These are phyloP conservation scores for Salvia rosmarinus DNA, from an alignment of 257 asterid species.

Conservation along the genomic window DNA sequence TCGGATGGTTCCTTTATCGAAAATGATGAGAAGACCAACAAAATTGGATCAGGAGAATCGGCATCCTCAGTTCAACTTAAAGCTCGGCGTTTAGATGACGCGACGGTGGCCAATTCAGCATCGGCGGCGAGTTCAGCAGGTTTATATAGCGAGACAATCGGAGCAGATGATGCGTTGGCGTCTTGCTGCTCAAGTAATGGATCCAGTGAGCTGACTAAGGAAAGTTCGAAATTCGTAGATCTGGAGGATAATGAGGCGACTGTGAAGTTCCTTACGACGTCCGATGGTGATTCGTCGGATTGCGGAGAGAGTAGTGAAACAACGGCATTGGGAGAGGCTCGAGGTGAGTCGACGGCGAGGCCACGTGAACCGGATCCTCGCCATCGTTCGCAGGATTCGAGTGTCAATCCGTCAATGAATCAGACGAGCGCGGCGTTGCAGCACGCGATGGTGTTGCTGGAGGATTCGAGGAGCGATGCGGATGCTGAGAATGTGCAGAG, in stretches of 20 bases:
- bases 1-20: background rate
- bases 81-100: constrained; percentile 42
- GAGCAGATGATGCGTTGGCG: constrained; percentile 42
- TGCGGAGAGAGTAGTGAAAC: constrained; percentile 47
- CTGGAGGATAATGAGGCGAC: constrained; percentile 59
- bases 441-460: constrained; percentile 72
- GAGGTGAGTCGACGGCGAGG: constrained; percentile 45
- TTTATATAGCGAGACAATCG: constrained; percentile 38
- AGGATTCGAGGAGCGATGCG: constrained; percentile 38
- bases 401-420: constrained; percentile 43
- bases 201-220: constrained; percentile 42
- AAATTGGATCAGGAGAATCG: constrained; percentile 36
- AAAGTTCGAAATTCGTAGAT: constrained; percentile 49
- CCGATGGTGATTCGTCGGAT: constrained; percentile 41
- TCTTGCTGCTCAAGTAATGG: constrained; percentile 54
- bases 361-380: too few species aligned
- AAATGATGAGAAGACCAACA: constrained; percentile 23
- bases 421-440: constrained; percentile 61
- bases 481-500: constrained; percentile 8
- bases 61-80: constrained; percentile 42
- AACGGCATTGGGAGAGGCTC: constrained; percentile 43
- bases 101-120: constrained; percentile 36
- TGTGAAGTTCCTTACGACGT: constrained; percentile 36
- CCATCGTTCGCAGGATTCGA: constrained; percentile 45
- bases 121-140: constrained; percentile 39